Conservation (phyloP, 2,329 filamentous ascomycete genomes). For the Fusarium veterinarium region DNA sequence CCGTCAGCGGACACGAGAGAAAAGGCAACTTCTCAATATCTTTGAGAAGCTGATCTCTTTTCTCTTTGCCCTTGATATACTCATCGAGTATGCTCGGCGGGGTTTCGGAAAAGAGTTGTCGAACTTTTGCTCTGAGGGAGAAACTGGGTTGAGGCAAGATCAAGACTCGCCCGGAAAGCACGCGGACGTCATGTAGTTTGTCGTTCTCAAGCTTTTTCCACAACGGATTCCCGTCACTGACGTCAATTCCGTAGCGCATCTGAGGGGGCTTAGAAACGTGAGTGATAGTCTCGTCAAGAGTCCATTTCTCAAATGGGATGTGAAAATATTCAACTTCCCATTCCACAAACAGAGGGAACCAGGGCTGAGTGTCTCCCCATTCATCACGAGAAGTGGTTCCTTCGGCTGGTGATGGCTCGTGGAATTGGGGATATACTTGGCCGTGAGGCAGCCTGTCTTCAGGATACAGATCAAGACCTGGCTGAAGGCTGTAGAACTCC, state of each 20-base stretch:
- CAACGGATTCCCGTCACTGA: neutral
- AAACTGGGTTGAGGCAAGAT: constrained; percentile 1
- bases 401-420: neutral
- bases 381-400: neutral
- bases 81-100: neutral
- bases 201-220: neutral
- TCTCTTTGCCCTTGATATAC: neutral
- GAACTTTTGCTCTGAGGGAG: neutral
- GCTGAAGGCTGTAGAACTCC: neutral
- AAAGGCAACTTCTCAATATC: neutral
- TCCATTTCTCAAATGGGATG: neutral
- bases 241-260: neutral
- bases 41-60: neutral
- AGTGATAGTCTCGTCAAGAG: neutral
- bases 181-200: neutral
- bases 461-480: neutral
- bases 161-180: neutral
- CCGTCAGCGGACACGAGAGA: neutral
- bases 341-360: neutral
- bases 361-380: neutral
- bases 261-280: neutral
- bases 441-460: neutral
- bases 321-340: neutral
- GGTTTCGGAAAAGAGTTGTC: neutral
- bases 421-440: neutral